These are phyloP conservation scores for Microcos paniculata DNA, from an alignment of 345 rosid species.

Conservation along the genomic window DNA sequence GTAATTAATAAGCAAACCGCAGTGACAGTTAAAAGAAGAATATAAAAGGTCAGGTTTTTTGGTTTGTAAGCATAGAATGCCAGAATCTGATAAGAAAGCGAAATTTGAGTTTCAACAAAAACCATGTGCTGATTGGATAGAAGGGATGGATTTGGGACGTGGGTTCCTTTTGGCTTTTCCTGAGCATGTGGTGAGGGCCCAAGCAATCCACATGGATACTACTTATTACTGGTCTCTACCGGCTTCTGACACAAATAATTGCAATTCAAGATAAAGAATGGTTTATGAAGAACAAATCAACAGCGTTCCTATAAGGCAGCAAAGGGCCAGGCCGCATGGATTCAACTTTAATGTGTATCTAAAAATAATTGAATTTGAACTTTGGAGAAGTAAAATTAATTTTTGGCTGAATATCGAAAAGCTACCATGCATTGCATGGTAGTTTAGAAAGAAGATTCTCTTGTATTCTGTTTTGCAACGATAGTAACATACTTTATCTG, in stretches of 20 bases:
- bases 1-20: not conserved
- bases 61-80: not conserved
- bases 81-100: not conserved
- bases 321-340: not conserved
- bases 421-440: too few relatives aligned
- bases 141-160: conserved; percentile 23
- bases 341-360: too few relatives aligned
- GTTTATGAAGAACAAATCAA: not conserved
- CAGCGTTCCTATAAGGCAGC: not conserved
- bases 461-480: too few relatives aligned
- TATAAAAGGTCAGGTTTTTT: not conserved
- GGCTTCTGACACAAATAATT: conserved; percentile 8
- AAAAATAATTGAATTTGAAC: too few relatives aligned
- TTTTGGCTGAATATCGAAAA: too few relatives aligned
- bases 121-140: conserved; percentile 32
- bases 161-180: conserved; percentile 33
- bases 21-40: not conserved
- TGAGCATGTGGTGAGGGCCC: conserved; percentile 16
- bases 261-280: not conserved
- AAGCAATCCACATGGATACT: conserved; percentile 15
- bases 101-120: conserved; percentile 6
- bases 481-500: too few relatives aligned
- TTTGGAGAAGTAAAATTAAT: too few relatives aligned
- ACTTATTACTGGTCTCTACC: not conserved
- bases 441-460: too few relatives aligned